Evolutionary conservation across 441 rosid genomes (phyloP).

Genomic region (Eruca vesicaria): DNA sequence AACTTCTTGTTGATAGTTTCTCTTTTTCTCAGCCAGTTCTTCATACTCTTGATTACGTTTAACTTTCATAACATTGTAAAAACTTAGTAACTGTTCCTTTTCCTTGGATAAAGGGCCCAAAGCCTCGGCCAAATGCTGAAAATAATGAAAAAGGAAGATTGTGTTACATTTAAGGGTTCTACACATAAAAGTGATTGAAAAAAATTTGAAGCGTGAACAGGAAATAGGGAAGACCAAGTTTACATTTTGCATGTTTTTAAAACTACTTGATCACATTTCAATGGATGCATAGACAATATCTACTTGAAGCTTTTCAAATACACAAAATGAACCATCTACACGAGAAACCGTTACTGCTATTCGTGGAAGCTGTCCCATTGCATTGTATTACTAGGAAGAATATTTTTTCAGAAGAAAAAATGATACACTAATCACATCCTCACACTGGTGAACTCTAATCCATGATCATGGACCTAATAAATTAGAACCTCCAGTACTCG

Average conservation of each 20-base stretch:
- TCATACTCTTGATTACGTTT: conserved; percentile 69
- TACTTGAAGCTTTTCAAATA: conserved; percentile 25
- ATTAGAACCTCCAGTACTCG: conserved; percentile 11
- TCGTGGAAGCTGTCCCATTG: conserved; percentile 1
- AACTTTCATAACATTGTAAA: conserved; percentile 55
- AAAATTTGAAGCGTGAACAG: not conserved
- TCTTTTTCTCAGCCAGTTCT: conserved; percentile 61
- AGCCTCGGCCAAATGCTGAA: conserved; percentile 74
- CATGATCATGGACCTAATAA: conserved; percentile 12
- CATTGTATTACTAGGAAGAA: conserved; percentile 10
- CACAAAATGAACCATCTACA: conserved; percentile 9
- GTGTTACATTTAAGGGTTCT: not conserved
- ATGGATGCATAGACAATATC: not conserved
- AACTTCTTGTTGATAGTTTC: conserved; percentile 67
- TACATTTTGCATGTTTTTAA: conserved; percentile 2
- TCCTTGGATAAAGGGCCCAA: conserved; percentile 73
- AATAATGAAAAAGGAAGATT: conserved; percentile 27
- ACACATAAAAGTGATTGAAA: not conserved
- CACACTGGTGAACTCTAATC: conserved; percentile 11
- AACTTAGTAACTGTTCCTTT: conserved; percentile 65
- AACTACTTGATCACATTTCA: conserved; percentile 13
- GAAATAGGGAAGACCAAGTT: conserved; percentile 17
- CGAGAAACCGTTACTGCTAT: conserved; percentile 8
- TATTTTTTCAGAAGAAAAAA: conserved; percentile 3
- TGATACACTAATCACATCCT: conserved; percentile 11